These are phyloP conservation scores for Achlya hypogyna DNA, from an alignment of 352 stramenopile species.

Conservation along the genomic window DNA sequence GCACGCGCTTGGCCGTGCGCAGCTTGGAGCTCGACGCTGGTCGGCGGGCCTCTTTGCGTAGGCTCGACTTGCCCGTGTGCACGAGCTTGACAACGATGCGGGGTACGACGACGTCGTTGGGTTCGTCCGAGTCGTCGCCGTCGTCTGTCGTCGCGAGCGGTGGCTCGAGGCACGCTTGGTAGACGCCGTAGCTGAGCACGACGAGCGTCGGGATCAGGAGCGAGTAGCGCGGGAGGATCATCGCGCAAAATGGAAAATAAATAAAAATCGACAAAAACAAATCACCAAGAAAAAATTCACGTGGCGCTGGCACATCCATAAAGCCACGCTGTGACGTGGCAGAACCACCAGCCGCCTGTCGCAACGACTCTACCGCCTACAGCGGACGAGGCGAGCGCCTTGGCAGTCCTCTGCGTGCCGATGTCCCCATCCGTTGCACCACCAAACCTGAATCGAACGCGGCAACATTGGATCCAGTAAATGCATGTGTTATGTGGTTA, in stretches of 20 bases:
- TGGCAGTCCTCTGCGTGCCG: too few relatives aligned
- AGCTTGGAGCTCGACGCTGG: too few relatives aligned
- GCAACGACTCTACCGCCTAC: not conserved
- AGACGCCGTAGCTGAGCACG: not conserved
- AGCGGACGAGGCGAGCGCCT: too few relatives aligned
- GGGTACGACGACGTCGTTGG: not conserved
- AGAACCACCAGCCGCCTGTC: not conserved
- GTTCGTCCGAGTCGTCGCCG: not conserved
- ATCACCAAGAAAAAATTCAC: not conserved
- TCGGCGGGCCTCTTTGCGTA: not conserved
- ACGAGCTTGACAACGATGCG: not conserved
- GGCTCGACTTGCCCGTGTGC: constrained; percentile 2
- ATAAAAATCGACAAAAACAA: not conserved
- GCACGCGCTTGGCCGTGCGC: not conserved
- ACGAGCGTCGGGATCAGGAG: constrained; percentile 3
- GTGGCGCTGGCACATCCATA: not conserved
- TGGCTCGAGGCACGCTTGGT: not conserved
- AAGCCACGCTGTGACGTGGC: not conserved
- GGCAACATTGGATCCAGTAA: too few relatives aligned
- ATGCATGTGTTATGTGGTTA: too few relatives aligned
- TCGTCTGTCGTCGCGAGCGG: not conserved
- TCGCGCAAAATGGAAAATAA: not conserved
- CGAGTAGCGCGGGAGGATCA: not conserved
- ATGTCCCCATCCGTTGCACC: too few relatives aligned
- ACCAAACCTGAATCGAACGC: too few relatives aligned